Evolutionary conservation across 805 yeast species (phyloP).

Genomic region (Lipomyces chichibuensis): DNA sequence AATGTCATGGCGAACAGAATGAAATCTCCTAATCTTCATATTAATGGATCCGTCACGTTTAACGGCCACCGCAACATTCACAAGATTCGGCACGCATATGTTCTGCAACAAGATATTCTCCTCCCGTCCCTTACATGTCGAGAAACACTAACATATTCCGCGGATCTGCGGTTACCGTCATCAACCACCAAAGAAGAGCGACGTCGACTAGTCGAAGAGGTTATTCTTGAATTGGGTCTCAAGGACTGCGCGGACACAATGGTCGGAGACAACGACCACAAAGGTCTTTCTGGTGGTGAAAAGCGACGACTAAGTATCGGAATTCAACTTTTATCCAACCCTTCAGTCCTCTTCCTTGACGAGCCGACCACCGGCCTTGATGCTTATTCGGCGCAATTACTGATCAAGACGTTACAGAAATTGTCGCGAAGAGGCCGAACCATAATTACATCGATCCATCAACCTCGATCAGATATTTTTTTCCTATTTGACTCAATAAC

Average conservation of each 20-base stretch:
- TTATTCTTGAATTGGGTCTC: conserved; percentile 67
- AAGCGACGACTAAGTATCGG: conserved; percentile 77
- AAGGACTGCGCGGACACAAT: conserved; percentile 62
- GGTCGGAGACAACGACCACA: conserved; percentile 57
- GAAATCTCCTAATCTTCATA: conserved; percentile 34
- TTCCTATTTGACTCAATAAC: conserved; percentile 68
- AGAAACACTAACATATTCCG: conserved; percentile 71
- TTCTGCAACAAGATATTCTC: conserved; percentile 74
- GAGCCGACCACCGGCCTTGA: conserved; percentile 91
- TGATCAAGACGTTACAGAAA: conserved; percentile 63
- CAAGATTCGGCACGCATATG: conserved; percentile 57
- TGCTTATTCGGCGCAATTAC: conserved; percentile 69
- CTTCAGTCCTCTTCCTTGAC: conserved; percentile 75
- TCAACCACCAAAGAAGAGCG: conserved; percentile 52
- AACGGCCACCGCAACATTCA: conserved; percentile 40
- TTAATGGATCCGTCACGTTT: conserved; percentile 40
- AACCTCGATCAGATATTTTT: conserved; percentile 78
- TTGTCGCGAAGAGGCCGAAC: conserved; percentile 67
- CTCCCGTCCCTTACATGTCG: conserved; percentile 71
- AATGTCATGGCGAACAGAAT: conserved; percentile 51
- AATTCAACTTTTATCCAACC: conserved; percentile 73
- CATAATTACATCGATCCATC: conserved; percentile 76
- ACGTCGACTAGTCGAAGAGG: conserved; percentile 55
- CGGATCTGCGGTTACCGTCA: conserved; percentile 65
- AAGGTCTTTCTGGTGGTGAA: conserved; percentile 83